Conservation (phyloP, 306 rosid species). For the Luffa acutangula region DNA sequence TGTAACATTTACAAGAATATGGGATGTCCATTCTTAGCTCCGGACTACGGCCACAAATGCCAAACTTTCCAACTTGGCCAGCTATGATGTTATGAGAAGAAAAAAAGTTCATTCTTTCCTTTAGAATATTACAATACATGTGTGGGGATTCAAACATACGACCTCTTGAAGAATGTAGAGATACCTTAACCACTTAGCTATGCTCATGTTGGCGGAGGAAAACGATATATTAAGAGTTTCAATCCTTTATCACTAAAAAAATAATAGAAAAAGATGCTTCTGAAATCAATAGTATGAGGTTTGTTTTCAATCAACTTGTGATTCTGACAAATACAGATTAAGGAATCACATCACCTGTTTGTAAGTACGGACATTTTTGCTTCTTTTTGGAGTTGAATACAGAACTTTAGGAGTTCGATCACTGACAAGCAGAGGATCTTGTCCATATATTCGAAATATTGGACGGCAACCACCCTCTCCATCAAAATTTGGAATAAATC, state of each 20-base stretch:
- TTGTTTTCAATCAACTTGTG: not conserved
- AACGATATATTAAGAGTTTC: not conserved
- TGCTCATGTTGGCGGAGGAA: not conserved
- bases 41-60: not conserved
- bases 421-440: slow-evolving; percentile 44
- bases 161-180: not conserved
- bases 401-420: slow-evolving; percentile 53
- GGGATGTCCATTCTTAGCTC: not conserved
- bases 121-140: not conserved
- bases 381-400: slow-evolving; percentile 57
- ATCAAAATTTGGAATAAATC: slow-evolving; percentile 64
- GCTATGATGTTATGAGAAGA: slow-evolving; percentile 1
- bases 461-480: slow-evolving; percentile 77
- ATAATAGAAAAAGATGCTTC: not conserved
- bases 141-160: not conserved
- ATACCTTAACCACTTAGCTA: not conserved
- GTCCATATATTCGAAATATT: slow-evolving; percentile 72
- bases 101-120: not conserved
- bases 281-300: not conserved
- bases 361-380: slow-evolving; percentile 44
- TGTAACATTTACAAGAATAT: not conserved
- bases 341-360: slow-evolving; percentile 50
- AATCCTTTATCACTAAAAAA: not conserved
- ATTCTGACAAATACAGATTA: slow-evolving; percentile 7
- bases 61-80: not conserved